Base-by-base conservation (phyloP, 2,329 filamentous ascomycete genomes). In the Dactylellina leptospora region DNA sequence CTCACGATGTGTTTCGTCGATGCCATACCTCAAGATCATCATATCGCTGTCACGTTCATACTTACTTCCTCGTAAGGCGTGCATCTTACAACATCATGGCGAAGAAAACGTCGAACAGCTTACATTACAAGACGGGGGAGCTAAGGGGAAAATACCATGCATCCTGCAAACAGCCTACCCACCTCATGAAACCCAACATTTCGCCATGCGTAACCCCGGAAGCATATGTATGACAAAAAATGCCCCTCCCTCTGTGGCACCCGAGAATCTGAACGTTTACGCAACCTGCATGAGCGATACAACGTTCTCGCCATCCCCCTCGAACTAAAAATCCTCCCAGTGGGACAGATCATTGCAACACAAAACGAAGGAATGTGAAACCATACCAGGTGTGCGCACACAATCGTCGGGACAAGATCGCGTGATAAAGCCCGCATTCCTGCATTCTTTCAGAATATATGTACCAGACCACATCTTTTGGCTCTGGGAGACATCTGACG, bases 41-140 rank as follows among this genome's bases (percentile, higher is more conserved):
- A 28, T 30, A 47, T 20, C n/a, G n/a, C n/a, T 9, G 16, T 66
- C 61, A 56, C 44, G 18, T 48, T 58, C 30, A 42, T 36, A 33
- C 51, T 55, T 44, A 33, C 51, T 55, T 58, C 61, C 61, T 48
- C 54, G 44, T 66, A 66, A 50, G 61, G 61, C 61, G 47, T 30
- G 9, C 16, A 6, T 53, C 28, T 38, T 30, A 53, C 48, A 27
- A n/a, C n/a, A 25, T 25, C 9, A 4, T 27, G 20, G 27, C 25
- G 18, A 27, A 11, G 2, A n/a, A n/a, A n/a, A 8, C 25, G 9
- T 38, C 50, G 13, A 6, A 16, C 20, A 20, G 40, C n/a, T 47
- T 47, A 16, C 38, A n/a, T 33, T 28, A 55, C 13, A 36, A 54
- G 59, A 62, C 23, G 25, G 28, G n/a, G 4, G 22, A 36, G 18